Evolutionary conservation across 441 rosid genomes (phyloP), one percentile per base, ranked within the genome.

Genomic region (Iberis amara): DNA sequence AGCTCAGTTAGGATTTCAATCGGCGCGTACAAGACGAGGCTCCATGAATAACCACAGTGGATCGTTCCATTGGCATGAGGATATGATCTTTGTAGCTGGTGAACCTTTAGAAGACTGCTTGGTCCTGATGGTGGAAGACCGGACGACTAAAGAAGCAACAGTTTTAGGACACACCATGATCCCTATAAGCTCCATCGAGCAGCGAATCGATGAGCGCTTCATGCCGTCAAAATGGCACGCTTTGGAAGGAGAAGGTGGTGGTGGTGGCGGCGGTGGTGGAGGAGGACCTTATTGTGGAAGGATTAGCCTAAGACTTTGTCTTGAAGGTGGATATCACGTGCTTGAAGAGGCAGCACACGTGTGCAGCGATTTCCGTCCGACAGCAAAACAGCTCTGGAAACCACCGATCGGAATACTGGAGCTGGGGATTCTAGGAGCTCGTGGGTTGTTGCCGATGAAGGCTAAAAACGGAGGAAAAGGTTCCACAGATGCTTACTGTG

Each of bases 291-390:
- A 79, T 66, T 39, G 71, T 0, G 96, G 98, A 47, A 79, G 90
- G 69, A 59, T 90, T 36, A 76, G 76, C 37, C 61, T 90, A 7
- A 79, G 89, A 21, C 74, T 85, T 8, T 87, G 98, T 57, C 72
- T 90, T 58, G 98, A 90, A 56, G 98, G 96, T 47, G 96, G 98
- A 5, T 90, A 90, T 72, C 98, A 90, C 70, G 98, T 90, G 76
- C 88, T 90, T 1, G 98, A 90, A 33, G 97, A 90, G 64, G 97
- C 97, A 4, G 92, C 97, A 41, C 97, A 90, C 68, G 88, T 87
- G 59, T 87, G 98, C 72, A 90, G 98, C 47, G 98, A 90, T 71
- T 87, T 86, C 66, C 70, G 95, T 8, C 96, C 98, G 3, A 87
- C 98, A 26, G 96, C 95, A 24, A 90, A 85, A 74, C 92, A 87